Percentiles rank a stretch among this genome's conserved stretches.
These are phyloP conservation scores for Pseudomassariella vexata DNA, from an alignment of 2,329 filamentous ascomycete species.

Conservation along the genomic window DNA sequence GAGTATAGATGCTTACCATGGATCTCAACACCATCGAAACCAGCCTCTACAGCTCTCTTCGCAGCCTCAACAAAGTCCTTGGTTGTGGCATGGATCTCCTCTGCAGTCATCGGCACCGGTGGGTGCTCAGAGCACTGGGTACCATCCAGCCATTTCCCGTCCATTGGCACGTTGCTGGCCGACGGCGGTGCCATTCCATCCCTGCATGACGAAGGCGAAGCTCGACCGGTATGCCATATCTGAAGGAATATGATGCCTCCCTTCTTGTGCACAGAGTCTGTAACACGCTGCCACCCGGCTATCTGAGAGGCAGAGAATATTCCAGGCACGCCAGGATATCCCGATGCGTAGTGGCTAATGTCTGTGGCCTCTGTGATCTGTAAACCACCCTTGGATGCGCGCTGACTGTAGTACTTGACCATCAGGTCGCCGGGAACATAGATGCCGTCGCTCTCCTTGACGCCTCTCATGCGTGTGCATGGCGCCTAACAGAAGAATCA, in stretches of 20 bases:
- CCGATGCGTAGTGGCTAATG: conserved; percentile 40
- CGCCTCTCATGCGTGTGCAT: conserved; percentile 24
- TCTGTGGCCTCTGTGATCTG: conserved; percentile 51
- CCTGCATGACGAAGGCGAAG: conserved; percentile 27
- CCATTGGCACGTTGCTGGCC: conserved; percentile 21
- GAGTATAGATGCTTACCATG: conserved; percentile 25
- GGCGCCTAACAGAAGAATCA: conserved; percentile 15
- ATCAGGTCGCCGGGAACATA: conserved; percentile 25
- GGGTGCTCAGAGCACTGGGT: conserved; percentile 32
- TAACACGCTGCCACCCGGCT: conserved; percentile 50
- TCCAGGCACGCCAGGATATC: conserved; percentile 42
- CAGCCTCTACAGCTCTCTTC: conserved; percentile 52
- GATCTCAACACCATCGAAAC: conserved; percentile 54
- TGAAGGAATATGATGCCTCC: conserved; percentile 53
- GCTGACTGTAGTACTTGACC: conserved; percentile 18
- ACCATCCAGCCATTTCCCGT: conserved; percentile 22
- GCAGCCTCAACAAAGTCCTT: conserved; percentile 49
- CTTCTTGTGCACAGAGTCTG: conserved; percentile 53
- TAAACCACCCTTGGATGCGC: conserved; percentile 25
- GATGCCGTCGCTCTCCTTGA: conserved; percentile 25
- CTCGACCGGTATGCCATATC: conserved; percentile 53
- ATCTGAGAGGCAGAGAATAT: conserved; percentile 48
- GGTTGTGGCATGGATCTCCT: conserved; percentile 61
- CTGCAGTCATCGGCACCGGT: conserved; percentile 52
- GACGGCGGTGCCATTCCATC: conserved; percentile 16